Percentiles rank a stretch among this genome's conserved stretches.
Evolutionary conservation across 2,329 filamentous ascomycete genomes (phyloP).

Genomic region (Aphanoascus verrucosus): DNA sequence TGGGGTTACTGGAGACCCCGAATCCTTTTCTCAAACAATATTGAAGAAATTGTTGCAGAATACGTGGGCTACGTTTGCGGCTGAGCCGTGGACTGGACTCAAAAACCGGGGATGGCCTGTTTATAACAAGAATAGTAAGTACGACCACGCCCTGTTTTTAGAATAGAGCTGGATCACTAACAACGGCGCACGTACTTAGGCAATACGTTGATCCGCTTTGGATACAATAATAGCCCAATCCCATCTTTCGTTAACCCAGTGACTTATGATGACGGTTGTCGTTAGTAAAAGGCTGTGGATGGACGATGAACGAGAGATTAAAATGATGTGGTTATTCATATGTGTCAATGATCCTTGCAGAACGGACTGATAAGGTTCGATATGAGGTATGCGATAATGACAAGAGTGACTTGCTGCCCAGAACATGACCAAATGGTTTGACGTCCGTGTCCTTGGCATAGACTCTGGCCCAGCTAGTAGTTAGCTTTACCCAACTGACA

Average conservation of each 20-base stretch:
- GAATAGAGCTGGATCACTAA: background rate
- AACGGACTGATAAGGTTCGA: background rate
- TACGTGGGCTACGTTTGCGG: constrained; percentile 35
- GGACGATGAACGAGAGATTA: no score
- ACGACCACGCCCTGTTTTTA: no score
- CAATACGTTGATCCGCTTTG: background rate
- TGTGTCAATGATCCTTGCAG: no score
- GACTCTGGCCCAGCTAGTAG: no score
- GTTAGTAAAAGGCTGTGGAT: no score
- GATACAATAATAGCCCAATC: constrained; percentile 8
- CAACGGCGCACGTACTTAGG: background rate
- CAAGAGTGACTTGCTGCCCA: no score
- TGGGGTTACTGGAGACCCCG: constrained; percentile 32
- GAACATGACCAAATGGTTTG: no score
- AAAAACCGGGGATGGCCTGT: background rate
- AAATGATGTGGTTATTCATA: no score
- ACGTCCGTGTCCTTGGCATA: no score
- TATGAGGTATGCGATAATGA: no score
- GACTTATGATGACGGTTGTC: constrained; percentile 5
- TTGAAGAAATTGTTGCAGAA: constrained; percentile 32
- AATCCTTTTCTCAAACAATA: constrained; percentile 23
- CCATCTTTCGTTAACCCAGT: constrained; percentile 5
- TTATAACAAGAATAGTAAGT: constrained; percentile 10
- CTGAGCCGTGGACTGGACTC: constrained; percentile 24
- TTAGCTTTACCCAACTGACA: no score